A percentile compares a stretch with the other conserved stretches of the same genome.
Conservation (phyloP, 1,284 basidiomycete species). For the Pterula multifida region DNA sequence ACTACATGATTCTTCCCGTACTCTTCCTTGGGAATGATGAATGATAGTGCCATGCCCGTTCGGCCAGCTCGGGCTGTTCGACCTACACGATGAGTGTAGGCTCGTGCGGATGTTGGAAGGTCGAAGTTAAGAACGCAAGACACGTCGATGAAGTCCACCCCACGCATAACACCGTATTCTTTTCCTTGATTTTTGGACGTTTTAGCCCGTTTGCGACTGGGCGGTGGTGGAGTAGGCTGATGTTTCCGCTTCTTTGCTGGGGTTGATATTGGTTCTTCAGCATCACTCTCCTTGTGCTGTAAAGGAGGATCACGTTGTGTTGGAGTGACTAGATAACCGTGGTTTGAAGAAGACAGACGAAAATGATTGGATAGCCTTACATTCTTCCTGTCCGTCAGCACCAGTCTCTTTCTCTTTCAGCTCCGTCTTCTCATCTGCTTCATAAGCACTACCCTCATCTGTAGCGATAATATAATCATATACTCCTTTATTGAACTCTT, state of each 20-base stretch:
- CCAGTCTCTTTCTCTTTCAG: slow-evolving; percentile 13
- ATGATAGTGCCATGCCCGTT: slow-evolving; percentile 87
- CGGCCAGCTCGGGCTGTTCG: slow-evolving; percentile 93
- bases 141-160: slow-evolving; percentile 95
- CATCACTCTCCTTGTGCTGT: not conserved
- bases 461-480: slow-evolving; percentile 99
- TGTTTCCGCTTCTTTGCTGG: slow-evolving; percentile 27
- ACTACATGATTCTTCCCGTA: slow-evolving; percentile 74
- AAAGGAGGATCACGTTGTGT: slow-evolving; percentile 35
- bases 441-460: slow-evolving; percentile 54
- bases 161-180: slow-evolving; percentile 92
- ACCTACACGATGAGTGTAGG: slow-evolving; percentile 95
- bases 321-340: slow-evolving; percentile 29
- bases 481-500: slow-evolving; percentile 98
- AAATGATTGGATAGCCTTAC: slow-evolving; percentile 18
- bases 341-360: slow-evolving; percentile 3
- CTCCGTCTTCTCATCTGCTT: slow-evolving; percentile 21
- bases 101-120: slow-evolving; percentile 76
- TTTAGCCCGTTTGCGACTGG: slow-evolving; percentile 23
- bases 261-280: slow-evolving; percentile 6
- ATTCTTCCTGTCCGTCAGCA: slow-evolving; percentile 17
- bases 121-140: slow-evolving; percentile 99
- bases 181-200: slow-evolving; percentile 35
- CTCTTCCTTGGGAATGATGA: slow-evolving; percentile 67
- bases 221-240: slow-evolving; percentile 18